Evolutionary conservation across 2,329 filamentous ascomycete species (phyloP), one percentile per base, ranked within the genome.

Genomic region (Decorospora gaudefroyi): DNA sequence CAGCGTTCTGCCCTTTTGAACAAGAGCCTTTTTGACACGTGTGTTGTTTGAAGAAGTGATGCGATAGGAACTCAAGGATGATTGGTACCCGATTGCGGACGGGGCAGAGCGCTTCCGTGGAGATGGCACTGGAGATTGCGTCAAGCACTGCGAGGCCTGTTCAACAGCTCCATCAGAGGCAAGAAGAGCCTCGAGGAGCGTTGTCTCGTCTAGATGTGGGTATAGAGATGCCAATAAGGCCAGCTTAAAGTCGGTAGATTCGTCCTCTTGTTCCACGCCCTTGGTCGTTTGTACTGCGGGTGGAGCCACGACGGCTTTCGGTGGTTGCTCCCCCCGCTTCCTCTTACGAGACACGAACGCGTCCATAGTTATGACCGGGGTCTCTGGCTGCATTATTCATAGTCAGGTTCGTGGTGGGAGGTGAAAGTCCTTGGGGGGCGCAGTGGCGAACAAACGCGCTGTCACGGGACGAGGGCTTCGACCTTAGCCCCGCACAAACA

Each of bases 191-290:
- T 97, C 92, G 0, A 99, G 78, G 0, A 96, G 75, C 0, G 78
- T 75, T 23, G 85, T 81, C 32, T 87, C 83, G 6, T 83, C 77
- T 3, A 84, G 54, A 0, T 75, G 65, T 0, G 88, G 83, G 54
- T 90, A 80, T 0, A 96, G 72, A 1, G 93, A 97, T 2, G 86
- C 81, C 3, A 99, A 74, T 1, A 95, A 75, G 1, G 90, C 90
- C 10, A 99, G 74, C 64, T 96, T 97, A 59, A 95, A 77, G 51
- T 97, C 93, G 0, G 93, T 99, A 1, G 87, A 85, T 32, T 95
- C 88, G 11, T 90, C 83, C 4, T 54, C 55, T 6, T 49, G 44
- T 19, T 35, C 23, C 9, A 37, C 17, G 11, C 26, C 15, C 21
- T 27, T 25, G 19, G 18, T 17, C 9, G 37, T 4, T 12, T 13